These are phyloP conservation scores for Pulicaria dysenterica DNA, from an alignment of 129 eudicot species.

Conservation along the genomic window DNA sequence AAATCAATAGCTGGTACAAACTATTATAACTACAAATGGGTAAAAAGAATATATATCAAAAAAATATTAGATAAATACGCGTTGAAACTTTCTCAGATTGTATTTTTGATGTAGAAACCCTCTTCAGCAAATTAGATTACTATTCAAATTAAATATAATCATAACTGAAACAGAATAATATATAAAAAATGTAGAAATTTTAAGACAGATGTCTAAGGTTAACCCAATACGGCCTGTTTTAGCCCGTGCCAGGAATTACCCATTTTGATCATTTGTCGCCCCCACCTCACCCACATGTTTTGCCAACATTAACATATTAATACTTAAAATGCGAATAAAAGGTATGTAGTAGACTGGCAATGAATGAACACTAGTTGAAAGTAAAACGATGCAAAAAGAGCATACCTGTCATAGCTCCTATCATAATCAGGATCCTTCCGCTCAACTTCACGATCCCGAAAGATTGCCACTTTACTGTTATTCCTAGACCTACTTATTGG, in stretches of 20 bases:
- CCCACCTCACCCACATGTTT: background rate
- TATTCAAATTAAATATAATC: background rate
- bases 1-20: constrained; percentile 15
- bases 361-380: background rate
- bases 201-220: background rate
- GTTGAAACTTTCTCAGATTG: background rate
- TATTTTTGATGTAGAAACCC: background rate
- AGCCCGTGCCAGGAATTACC: background rate
- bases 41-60: background rate
- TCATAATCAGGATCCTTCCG: constrained; percentile 90
- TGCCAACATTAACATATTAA: background rate
- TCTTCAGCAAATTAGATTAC: background rate
- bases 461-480: constrained; percentile 73
- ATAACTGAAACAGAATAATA: background rate
- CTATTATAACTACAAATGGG: background rate
- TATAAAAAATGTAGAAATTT: background rate
- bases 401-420: constrained; percentile 80
- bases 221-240: background rate
- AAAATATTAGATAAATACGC: background rate
- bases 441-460: constrained; percentile 86
- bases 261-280: background rate
- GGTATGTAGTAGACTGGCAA: constrained; percentile 2
- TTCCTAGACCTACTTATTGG: constrained; percentile 61
- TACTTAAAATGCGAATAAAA: background rate
- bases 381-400: background rate